Evolutionary conservation across 2,329 filamentous ascomycete genomes (phyloP), one percentile per base, ranked within the genome.

Genomic region (Claviceps sp.): DNA sequence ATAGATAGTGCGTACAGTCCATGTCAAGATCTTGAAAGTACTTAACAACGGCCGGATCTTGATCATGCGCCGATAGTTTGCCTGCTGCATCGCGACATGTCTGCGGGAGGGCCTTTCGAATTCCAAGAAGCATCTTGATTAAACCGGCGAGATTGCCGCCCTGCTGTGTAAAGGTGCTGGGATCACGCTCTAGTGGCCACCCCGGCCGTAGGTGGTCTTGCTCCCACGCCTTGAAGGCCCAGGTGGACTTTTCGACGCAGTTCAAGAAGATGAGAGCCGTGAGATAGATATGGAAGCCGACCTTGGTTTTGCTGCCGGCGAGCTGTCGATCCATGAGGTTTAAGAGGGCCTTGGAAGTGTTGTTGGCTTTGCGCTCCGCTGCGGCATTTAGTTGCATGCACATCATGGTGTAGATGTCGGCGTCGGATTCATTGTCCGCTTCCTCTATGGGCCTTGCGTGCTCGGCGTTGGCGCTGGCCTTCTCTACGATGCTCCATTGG

Each of bases 191-290:
- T 3, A 84, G 69, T 4, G 81, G 81, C 81, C 81, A 84, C 44
- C 74, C 72, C 0, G 73, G 72, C 2, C 76, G 72, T 26, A 82
- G 72, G 48, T 77, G 75, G 52, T 79, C 74, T 61, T 83, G 77
- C 58, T 83, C 79, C 79, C 80, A 85, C 2, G 78, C 79, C 56
- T 82, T 82, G 67, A 84, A 84, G 1, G 78, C 76, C 81, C 81
- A 85, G 0, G 80, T 84, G 0, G 79, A 80, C 66, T 84, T 84
- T 61, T 85, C 81, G 14, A 84, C 71, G 57, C 79, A 82, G 60
- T 82, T 82, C 47, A 84, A 72, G 55, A 84, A 76, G 51, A 84
- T 76, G 52, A 84, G 64, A 3, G 78, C 74, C 2, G 79, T 75
- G 22, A 84, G 72, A 59, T 81, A 84, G 65, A 81, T 77, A 57